Evolutionary conservation across 805 yeast genomes (phyloP).

Genomic region (Metschnikowia orientalis): DNA sequence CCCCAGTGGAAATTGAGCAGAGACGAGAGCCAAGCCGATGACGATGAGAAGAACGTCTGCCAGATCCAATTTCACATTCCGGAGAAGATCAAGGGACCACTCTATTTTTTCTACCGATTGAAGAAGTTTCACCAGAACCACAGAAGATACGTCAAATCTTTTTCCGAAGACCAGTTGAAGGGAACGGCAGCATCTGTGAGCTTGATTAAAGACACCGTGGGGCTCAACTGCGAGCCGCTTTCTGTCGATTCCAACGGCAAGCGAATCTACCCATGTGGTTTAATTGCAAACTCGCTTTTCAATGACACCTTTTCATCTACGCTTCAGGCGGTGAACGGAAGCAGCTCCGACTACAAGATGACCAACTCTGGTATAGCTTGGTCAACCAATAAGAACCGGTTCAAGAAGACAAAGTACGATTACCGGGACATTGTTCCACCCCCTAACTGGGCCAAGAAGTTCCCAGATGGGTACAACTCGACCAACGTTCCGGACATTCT

Average conservation of each 20-base stretch:
- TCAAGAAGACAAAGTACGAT: constrained; percentile 39
- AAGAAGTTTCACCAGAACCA: constrained; percentile 42
- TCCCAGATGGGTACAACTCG: constrained; percentile 40
- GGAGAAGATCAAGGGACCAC: constrained; percentile 32
- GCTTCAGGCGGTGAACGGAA: constrained; percentile 36
- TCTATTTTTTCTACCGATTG: constrained; percentile 39
- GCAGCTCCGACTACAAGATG: constrained; percentile 27
- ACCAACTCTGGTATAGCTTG: constrained; percentile 41
- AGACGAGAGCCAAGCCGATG: constrained; percentile 42
- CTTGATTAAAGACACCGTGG: constrained; percentile 37
- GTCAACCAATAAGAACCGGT: constrained; percentile 35
- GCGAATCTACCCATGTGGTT: constrained; percentile 74
- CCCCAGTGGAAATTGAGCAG: constrained; percentile 37
- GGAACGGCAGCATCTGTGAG: constrained; percentile 36
- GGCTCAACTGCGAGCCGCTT: constrained; percentile 44
- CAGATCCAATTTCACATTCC: constrained; percentile 38
- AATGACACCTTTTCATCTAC: constrained; percentile 57
- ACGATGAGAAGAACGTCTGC: constrained; percentile 48
- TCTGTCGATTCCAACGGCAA: constrained; percentile 38
- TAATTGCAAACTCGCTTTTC: constrained; percentile 75
- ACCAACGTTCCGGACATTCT: constrained; percentile 42
- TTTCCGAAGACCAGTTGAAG: constrained; percentile 39
- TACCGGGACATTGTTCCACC: constrained; percentile 40
- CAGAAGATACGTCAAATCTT: constrained; percentile 41
- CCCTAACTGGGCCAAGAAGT: constrained; percentile 42